Base-by-base conservation (phyloP, 345 rosid species). In the Arabis alpina region DNA sequence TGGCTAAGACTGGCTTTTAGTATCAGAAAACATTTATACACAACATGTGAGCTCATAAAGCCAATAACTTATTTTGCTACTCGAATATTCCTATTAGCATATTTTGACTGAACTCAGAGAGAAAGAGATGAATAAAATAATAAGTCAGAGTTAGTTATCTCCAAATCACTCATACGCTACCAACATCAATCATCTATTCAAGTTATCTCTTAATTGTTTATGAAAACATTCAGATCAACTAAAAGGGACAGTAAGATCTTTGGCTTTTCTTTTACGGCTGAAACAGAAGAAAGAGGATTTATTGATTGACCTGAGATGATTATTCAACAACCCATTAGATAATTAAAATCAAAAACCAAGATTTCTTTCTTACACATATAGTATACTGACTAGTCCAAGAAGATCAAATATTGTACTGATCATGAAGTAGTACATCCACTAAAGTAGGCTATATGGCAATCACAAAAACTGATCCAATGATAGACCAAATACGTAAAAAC, bases 1-100 rank as follows among this genome's bases (percentile, higher is more conserved):
- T 68, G 56, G 73, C 39, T 34, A 28, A n/a, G 37, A 19, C 19
- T 57, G 57, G 65, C 57, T 68, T 47, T 45, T 43, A 56, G 36
- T 23, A 61, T 52, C 75, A 52, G 61, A 30, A 30, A 30, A 19
- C 10, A 58, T 28, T 28, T 28, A 41, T 16, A 41, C 36, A 51
- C 5, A 61, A 41, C 53, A 50, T 61, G 61, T 60, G 53, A 41
- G 36, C n/a, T 16, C 15, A 60, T 49, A 68, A 57, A 14, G 10
- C n/a, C 50, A 23, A 39, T 39, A 19, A 36, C 3, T 41, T 41
- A 41, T 27, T 36, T 27, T 53, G 28, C 36, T 52, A 39, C 60
- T 39, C 49, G 19, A 64, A 37, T 50, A 23, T 51, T 37, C 12
- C 11, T 16, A 39, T 24, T 60, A 40, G 5, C 41, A 42, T 43